phyloP scores from a whole-genome alignment of 352 stramenopile genomes.

The Phytophthora macrochlamydospora region DNA sequence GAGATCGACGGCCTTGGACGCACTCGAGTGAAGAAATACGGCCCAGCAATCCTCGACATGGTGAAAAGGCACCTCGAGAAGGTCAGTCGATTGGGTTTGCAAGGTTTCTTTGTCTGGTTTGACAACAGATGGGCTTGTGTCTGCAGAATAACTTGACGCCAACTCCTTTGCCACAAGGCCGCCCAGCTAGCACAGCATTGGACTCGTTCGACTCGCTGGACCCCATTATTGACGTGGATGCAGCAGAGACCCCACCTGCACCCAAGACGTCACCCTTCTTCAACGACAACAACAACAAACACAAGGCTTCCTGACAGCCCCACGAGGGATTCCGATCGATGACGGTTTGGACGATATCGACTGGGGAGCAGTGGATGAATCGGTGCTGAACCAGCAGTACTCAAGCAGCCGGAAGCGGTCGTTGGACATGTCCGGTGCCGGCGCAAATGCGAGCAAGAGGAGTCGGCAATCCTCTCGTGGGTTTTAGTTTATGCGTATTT shows the following conservation, averaged over 20 bases:
- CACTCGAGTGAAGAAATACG: conserved; percentile 88
- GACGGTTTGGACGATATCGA: conserved; percentile 70
- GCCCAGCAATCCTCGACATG: conserved; percentile 82
- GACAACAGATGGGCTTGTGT: no score
- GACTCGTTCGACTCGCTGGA: conserved; percentile 40
- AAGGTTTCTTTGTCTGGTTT: no score
- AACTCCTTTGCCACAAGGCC: conserved; percentile 25
- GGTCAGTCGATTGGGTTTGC: conserved; percentile 29
- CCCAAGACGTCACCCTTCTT: conserved; percentile 61
- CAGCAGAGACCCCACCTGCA: conserved; percentile 22
- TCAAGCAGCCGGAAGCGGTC: conserved; percentile 27
- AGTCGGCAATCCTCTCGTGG: conserved; percentile 8
- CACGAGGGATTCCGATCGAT: conserved; percentile 17
- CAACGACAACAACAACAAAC: conserved; percentile 36
- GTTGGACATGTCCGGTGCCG: conserved; percentile 13
- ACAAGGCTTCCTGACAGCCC: conserved; percentile 15
- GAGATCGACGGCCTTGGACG: conserved; percentile 84
- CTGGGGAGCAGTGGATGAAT: conserved; percentile 60
- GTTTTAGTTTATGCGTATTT: conserved; percentile 7
- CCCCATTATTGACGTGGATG: conserved; percentile 15
- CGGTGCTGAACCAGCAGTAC: conserved; percentile 40
- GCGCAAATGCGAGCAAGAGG: conserved; percentile 29
- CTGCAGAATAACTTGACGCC: conserved; percentile 70
- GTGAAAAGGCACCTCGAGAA: conserved; percentile 81
- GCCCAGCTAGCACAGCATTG: conserved; percentile 20